phyloP scores from a whole-genome alignment of 2,329 filamentous ascomycete species.

The Pseudocercospora musae region DNA sequence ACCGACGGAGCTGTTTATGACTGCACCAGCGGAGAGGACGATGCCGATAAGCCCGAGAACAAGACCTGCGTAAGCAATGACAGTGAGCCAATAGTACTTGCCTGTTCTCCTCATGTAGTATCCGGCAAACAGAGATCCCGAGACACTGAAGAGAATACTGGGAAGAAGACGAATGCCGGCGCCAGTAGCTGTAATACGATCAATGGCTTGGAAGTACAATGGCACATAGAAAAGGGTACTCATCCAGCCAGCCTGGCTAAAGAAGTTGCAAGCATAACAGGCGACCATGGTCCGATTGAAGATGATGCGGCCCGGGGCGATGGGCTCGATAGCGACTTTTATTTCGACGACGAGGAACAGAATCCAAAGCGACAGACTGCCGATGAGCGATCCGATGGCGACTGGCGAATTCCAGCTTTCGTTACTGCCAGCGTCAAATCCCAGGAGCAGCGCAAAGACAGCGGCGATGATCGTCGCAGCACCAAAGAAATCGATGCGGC shows the following conservation, averaged over 20 bases:
- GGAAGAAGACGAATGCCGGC: slow-evolving; percentile 67
- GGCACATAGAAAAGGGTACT: slow-evolving; percentile 69
- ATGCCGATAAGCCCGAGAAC: slow-evolving; percentile 55
- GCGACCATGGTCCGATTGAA: slow-evolving; percentile 64
- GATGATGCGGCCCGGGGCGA: slow-evolving; percentile 71
- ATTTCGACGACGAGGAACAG: slow-evolving; percentile 68
- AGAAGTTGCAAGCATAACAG: slow-evolving; percentile 70
- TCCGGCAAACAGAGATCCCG: slow-evolving; percentile 63
- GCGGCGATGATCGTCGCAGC: slow-evolving; percentile 64
- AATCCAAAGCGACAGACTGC: slow-evolving; percentile 58
- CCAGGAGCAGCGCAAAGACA: slow-evolving; percentile 63
- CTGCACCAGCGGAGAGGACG: slow-evolving; percentile 55
- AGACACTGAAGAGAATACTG: slow-evolving; percentile 59
- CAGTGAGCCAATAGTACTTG: slow-evolving; percentile 67
- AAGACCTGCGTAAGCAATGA: slow-evolving; percentile 54
- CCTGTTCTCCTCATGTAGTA: slow-evolving; percentile 67
- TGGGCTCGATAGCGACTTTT: slow-evolving; percentile 65
- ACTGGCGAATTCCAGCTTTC: slow-evolving; percentile 61
- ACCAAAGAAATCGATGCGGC: slow-evolving; percentile 70
- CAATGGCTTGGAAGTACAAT: slow-evolving; percentile 71
- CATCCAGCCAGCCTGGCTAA: slow-evolving; percentile 60
- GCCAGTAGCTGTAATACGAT: slow-evolving; percentile 60
- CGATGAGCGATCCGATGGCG: slow-evolving; percentile 56
- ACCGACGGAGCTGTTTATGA: slow-evolving; percentile 48
- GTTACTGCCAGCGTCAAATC: slow-evolving; percentile 71